phyloP scores from a whole-genome alignment of 768 basidiomycete genomes.

The Trametes gibbosa region DNA sequence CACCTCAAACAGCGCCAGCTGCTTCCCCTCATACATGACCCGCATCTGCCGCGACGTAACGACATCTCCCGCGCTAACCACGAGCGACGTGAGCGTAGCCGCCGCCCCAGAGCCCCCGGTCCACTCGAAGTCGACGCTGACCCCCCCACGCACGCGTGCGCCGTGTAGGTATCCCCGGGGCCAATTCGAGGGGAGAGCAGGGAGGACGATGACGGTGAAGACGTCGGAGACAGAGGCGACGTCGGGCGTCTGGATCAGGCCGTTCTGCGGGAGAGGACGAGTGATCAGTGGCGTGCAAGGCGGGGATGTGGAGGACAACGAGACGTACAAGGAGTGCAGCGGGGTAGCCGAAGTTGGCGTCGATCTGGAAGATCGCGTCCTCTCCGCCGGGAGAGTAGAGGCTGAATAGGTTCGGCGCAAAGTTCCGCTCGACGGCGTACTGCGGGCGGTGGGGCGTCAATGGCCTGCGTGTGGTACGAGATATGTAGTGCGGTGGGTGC shows the following conservation, averaged over 20 bases:
- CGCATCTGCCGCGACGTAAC: constrained; percentile 19
- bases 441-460: constrained; percentile 25
- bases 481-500: constrained; percentile 31
- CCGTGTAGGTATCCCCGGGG: constrained; percentile 56
- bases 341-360: constrained; percentile 71
- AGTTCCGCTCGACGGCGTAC: constrained; percentile 62
- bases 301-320: constrained; percentile 17
- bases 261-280: constrained; percentile 39
- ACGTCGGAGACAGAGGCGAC: constrained; percentile 48
- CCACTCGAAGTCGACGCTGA: constrained; percentile 52
- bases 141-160: constrained; percentile 62
- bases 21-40: constrained; percentile 23
- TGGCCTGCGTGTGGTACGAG: background rate
- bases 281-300: constrained; percentile 25
- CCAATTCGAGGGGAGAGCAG: constrained; percentile 62
- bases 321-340: constrained; percentile 59
- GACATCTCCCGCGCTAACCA: constrained; percentile 15
- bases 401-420: constrained; percentile 64
- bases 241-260: constrained; percentile 68
- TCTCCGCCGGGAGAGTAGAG: constrained; percentile 51
- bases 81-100: constrained; percentile 24
- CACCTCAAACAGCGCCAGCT: constrained; percentile 22
- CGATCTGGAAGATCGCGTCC: constrained; percentile 69
- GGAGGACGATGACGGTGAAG: constrained; percentile 58
- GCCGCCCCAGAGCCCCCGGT: constrained; percentile 40